A percentile compares a stretch with the other conserved stretches of the same genome.
These are phyloP conservation scores for Poteriospumella lacustris DNA, from an alignment of 108 stramenopile species.

Conservation along the genomic window DNA sequence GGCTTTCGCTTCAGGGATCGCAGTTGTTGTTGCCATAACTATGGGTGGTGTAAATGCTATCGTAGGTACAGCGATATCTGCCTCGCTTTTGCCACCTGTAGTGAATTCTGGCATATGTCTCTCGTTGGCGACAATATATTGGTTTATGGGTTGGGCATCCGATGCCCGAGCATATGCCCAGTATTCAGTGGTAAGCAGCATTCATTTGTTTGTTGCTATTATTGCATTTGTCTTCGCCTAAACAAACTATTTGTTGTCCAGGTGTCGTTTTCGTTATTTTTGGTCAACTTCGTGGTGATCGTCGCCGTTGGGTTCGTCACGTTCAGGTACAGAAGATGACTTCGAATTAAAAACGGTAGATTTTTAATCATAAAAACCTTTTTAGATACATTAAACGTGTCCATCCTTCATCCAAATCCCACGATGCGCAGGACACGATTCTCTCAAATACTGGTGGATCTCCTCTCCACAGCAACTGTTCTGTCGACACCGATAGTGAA, in stretches of 20 bases:
- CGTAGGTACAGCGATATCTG: constrained; percentile 15
- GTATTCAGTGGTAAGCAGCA: not conserved
- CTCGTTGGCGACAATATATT: not conserved
- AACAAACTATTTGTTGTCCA: not conserved
- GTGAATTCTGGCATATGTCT: constrained; percentile 4
- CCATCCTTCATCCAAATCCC: too few species aligned
- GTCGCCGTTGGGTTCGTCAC: not conserved
- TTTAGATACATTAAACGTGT: too few species aligned
- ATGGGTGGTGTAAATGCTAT: constrained; percentile 19
- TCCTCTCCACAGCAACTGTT: too few species aligned
- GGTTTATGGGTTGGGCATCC: not conserved
- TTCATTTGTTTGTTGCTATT: not conserved
- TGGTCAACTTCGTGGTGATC: constrained; percentile 12
- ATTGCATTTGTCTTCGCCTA: not conserved
- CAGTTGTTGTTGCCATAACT: not conserved
- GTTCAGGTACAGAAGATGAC: not conserved
- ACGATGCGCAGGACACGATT: too few species aligned
- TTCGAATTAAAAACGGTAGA: too few species aligned
- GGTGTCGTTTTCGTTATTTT: not conserved
- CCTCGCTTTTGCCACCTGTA: constrained; percentile 5
- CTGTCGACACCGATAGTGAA: too few species aligned
- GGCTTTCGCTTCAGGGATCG: not conserved
- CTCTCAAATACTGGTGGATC: too few species aligned
- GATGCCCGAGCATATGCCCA: not conserved
- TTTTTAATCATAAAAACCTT: too few species aligned